A percentile compares a stretch with the other conserved stretches of the same genome.
phyloP scores from a whole-genome alignment of 129 eudicot species.

The Flaveria ramosissima region DNA sequence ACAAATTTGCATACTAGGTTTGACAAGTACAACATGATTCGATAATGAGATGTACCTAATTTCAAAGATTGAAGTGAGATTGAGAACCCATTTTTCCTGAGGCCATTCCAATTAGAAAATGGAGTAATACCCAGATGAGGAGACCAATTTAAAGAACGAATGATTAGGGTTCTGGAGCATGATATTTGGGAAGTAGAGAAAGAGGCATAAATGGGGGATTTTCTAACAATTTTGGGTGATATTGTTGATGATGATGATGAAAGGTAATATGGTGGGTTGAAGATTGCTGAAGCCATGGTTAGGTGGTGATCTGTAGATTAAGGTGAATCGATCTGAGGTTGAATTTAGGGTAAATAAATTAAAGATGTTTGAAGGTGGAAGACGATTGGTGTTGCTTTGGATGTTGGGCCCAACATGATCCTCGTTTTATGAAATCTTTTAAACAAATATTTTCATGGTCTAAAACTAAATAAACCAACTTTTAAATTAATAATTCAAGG shows the following conservation, averaged over 20 bases:
- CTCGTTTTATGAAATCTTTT: neutral
- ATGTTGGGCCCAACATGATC: conserved; percentile 37
- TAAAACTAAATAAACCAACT: too few species aligned
- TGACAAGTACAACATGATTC: too few species aligned
- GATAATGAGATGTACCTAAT: conserved; percentile 42
- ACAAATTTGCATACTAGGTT: too few species aligned
- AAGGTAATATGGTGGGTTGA: conserved; percentile 32
- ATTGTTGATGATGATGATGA: conserved; percentile 28
- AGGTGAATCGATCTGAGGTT: conserved; percentile 17
- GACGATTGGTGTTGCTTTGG: conserved; percentile 29
- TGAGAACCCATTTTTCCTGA: conserved; percentile 47
- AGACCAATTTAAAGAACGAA: conserved; percentile 38
- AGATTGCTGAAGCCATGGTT: conserved; percentile 61
- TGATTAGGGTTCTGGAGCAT: conserved; percentile 36
- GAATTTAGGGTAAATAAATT: conserved; percentile 29
- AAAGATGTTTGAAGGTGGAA: conserved; percentile 20
- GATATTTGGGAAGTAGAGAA: conserved; percentile 32
- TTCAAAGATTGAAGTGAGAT: conserved; percentile 43
- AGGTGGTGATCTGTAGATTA: conserved; percentile 22
- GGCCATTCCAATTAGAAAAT: conserved; percentile 60
- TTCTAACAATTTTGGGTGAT: conserved; percentile 18
- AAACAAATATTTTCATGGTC: too few species aligned
- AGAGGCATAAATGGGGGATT: conserved; percentile 26
- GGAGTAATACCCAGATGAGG: conserved; percentile 48
- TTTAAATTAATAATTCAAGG: too few species aligned